These are phyloP conservation scores for Houttuynia cordata DNA, from an alignment of 164 flowering plant species.

Conservation along the genomic window DNA sequence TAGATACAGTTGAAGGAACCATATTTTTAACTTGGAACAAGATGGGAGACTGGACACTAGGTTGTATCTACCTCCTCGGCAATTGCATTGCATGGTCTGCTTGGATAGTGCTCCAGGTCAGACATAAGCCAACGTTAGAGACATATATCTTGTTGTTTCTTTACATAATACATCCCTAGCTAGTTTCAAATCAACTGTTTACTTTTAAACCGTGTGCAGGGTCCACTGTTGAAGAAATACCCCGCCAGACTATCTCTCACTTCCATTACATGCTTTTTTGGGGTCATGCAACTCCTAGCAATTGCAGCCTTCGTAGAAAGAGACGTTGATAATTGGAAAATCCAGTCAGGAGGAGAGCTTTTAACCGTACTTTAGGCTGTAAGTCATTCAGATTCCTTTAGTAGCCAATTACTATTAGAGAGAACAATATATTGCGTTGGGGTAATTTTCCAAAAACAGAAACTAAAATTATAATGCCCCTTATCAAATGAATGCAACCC, in stretches of 20 bases:
- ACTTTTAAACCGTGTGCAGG: constrained; percentile 25
- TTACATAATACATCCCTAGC: too few relatives aligned
- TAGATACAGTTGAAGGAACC: constrained; percentile 7
- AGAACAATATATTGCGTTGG: too few relatives aligned
- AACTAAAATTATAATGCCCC: too few relatives aligned
- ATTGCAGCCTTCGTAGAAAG: constrained; percentile 51
- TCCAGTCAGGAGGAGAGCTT: constrained; percentile 54
- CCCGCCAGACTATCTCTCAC: constrained; percentile 75
- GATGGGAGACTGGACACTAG: constrained; percentile 53
- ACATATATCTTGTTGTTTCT: too few relatives aligned
- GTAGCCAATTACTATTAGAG: too few relatives aligned
- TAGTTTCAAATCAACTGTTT: too few relatives aligned
- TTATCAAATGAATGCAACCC: too few relatives aligned
- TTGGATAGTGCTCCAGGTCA: constrained; percentile 80
- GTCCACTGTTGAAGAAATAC: constrained; percentile 60
- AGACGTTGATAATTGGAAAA: constrained; percentile 44
- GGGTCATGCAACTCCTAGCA: constrained; percentile 51
- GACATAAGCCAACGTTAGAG: too few relatives aligned
- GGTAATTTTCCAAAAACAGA: too few relatives aligned
- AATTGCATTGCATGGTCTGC: constrained; percentile 82
- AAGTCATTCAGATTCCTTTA: too few relatives aligned
- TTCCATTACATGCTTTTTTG: constrained; percentile 68
- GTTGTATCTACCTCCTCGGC: constrained; percentile 53
- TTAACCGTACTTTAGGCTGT: constrained; percentile 64
- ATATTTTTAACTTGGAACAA: constrained; percentile 9